These are phyloP conservation scores for Aspergillus fumigatus DNA, from an alignment of 2,329 filamentous ascomycete species.

Conservation along the genomic window DNA sequence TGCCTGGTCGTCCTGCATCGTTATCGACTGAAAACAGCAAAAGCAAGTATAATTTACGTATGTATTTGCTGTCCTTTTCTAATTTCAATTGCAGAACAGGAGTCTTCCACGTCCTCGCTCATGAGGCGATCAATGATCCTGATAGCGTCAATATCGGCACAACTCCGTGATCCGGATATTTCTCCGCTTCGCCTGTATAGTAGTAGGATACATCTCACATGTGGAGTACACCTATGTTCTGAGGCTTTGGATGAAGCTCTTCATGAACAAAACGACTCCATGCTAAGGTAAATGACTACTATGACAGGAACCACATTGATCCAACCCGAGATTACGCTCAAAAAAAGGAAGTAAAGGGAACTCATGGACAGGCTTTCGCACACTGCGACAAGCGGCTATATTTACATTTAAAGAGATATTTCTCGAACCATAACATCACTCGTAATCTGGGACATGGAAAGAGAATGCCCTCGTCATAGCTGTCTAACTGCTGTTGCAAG, in stretches of 20 bases:
- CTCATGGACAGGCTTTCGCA: background rate
- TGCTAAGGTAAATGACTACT: background rate
- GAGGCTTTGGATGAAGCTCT: background rate
- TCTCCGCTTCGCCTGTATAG: constrained; percentile 7
- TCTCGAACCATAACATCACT: background rate
- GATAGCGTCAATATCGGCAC: constrained; percentile 3
- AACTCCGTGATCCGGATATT: constrained; percentile 16
- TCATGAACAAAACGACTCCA: no score
- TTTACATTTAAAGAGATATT: background rate
- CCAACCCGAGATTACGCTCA: background rate
- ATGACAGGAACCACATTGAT: background rate
- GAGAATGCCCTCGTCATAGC: background rate
- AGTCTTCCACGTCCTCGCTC: background rate
- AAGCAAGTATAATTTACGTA: background rate
- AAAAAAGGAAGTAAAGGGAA: no score
- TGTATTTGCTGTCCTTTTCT: background rate
- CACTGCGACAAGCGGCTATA: background rate
- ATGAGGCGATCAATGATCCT: background rate
- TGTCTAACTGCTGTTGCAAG: background rate
- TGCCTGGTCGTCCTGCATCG: background rate
- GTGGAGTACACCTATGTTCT: background rate
- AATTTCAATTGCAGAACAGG: background rate
- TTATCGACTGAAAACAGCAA: background rate
- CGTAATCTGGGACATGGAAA: background rate
- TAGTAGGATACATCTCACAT: background rate